Evolutionary conservation across 176 grass and related monocot species (phyloP).

Genomic region (Carex parvula): DNA sequence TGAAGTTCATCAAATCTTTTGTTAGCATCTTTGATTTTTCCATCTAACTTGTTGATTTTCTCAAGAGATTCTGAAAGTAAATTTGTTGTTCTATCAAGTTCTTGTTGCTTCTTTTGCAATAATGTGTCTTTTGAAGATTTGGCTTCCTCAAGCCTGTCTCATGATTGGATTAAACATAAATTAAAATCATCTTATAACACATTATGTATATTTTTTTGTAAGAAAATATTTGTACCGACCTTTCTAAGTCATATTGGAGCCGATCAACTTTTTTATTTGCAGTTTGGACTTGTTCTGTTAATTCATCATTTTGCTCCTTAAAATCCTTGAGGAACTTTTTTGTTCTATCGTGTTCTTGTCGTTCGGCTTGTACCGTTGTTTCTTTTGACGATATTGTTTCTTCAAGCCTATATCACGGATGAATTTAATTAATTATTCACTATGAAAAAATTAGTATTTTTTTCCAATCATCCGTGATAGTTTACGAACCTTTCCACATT

Average conservation of each 20-base stretch:
- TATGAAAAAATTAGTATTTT: constrained; percentile 7
- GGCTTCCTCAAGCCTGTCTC: constrained; percentile 51
- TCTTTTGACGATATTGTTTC: constrained; percentile 59
- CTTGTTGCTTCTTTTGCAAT: constrained; percentile 45
- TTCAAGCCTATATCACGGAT: constrained; percentile 50
- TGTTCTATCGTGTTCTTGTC: constrained; percentile 45
- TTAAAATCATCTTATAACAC: not conserved
- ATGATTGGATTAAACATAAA: constrained; percentile 16
- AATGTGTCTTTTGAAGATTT: constrained; percentile 35
- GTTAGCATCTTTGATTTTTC: constrained; percentile 56
- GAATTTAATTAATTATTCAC: constrained; percentile 20
- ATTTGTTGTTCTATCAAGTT: constrained; percentile 41
- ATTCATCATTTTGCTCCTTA: constrained; percentile 44
- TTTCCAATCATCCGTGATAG: not conserved
- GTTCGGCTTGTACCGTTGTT: constrained; percentile 39
- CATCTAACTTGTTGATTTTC: constrained; percentile 43
- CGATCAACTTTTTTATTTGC: constrained; percentile 8
- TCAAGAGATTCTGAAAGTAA: constrained; percentile 44
- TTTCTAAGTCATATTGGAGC: not conserved
- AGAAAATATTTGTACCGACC: not conserved
- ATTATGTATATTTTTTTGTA: not conserved
- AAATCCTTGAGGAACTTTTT: constrained; percentile 44
- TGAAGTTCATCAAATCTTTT: constrained; percentile 41
- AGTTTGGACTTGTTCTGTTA: constrained; percentile 30
- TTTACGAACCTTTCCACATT: constrained; percentile 35